Percentiles rank a stretch among this genome's conserved stretches.
These are phyloP conservation scores for Lipomyces mesembrius DNA, from an alignment of 805 yeast species.

Conservation along the genomic window DNA sequence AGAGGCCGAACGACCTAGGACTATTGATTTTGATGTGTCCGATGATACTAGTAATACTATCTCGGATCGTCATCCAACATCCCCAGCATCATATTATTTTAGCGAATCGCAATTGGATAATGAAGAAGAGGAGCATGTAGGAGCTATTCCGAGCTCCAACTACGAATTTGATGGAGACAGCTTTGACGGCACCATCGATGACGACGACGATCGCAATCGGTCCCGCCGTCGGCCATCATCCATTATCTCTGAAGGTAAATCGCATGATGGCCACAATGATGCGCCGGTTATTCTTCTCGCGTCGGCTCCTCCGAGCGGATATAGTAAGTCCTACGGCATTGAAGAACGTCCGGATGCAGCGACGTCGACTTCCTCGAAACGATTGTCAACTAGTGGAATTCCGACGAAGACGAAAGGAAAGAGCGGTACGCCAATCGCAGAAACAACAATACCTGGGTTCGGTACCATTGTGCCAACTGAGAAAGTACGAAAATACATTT, in stretches of 20 bases:
- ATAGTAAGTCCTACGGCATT: background rate
- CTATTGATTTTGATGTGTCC: background rate
- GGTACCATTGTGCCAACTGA: constrained; percentile 12
- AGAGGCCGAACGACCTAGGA: background rate
- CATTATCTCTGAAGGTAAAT: background rate
- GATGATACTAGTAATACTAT: background rate
- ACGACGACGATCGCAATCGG: constrained; percentile 1
- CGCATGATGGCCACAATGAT: background rate
- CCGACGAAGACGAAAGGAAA: background rate
- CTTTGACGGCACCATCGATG: background rate
- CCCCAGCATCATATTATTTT: background rate
- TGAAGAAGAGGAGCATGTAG: background rate
- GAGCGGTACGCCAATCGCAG: background rate
- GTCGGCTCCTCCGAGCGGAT: constrained; percentile 6
- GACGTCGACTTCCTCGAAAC: background rate
- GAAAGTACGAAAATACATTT: constrained; percentile 20
- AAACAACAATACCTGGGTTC: constrained; percentile 9
- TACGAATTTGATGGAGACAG: background rate
- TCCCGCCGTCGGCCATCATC: background rate
- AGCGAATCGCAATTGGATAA: background rate
- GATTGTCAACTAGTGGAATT: background rate
- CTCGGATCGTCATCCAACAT: background rate
- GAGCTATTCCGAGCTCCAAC: background rate
- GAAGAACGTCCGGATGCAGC: background rate
- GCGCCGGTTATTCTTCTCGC: constrained; percentile 7